phyloP scores from a whole-genome alignment of 257 asterid genomes.

The Ligustrum vulgare region DNA sequence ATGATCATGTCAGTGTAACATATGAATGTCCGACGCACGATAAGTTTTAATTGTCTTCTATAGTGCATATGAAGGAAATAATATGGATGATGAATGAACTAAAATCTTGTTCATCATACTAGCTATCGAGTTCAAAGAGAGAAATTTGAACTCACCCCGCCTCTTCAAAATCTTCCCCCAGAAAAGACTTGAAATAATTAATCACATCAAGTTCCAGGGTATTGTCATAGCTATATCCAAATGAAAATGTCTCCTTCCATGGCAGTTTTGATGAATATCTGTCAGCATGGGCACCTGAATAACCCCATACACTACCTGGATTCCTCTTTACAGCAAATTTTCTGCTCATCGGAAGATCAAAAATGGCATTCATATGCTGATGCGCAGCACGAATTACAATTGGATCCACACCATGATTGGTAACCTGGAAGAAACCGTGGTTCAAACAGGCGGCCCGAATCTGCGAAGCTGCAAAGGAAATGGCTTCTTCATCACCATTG shows the following conservation, averaged over 20 bases:
- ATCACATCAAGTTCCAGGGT: constrained; percentile 30
- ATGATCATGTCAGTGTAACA: no score
- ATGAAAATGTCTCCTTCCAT: constrained; percentile 80
- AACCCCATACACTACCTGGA: constrained; percentile 54
- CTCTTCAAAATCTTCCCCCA: constrained; percentile 50
- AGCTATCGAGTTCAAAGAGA: no score
- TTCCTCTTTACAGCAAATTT: constrained; percentile 34
- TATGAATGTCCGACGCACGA: not conserved
- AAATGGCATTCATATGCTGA: constrained; percentile 45
- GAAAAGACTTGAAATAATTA: constrained; percentile 34
- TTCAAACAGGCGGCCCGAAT: constrained; percentile 44
- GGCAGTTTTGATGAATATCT: constrained; percentile 60
- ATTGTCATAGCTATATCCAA: constrained; percentile 35
- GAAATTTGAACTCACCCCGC: constrained; percentile 42
- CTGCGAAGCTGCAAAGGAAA: constrained; percentile 32
- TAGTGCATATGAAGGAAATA: no score
- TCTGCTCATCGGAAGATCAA: constrained; percentile 42
- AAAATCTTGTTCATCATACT: not conserved
- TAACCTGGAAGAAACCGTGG: constrained; percentile 75
- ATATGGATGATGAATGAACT: no score
- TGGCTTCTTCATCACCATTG: constrained; percentile 36
- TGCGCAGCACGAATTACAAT: constrained; percentile 34
- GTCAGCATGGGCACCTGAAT: constrained; percentile 70
- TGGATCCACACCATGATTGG: constrained; percentile 68
- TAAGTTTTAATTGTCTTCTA: no score